A percentile compares a stretch with the other conserved stretches of the same genome.
phyloP scores from a whole-genome alignment of 1,139 yeast genomes.

The Pichia sp. region DNA sequence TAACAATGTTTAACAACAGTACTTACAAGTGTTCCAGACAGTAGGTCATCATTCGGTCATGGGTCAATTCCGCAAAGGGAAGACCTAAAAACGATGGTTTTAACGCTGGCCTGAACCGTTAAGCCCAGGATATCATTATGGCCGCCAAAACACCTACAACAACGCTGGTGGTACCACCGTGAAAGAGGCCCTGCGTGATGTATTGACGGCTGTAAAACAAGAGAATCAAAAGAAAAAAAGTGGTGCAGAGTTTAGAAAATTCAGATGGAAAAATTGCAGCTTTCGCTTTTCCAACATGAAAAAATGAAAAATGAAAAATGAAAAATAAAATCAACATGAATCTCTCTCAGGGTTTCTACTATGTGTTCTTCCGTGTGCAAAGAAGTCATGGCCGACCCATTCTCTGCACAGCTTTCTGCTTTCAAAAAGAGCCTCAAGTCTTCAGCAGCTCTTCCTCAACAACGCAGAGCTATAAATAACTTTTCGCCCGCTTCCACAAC shows the following conservation, averaged over 20 bases:
- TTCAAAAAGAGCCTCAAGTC: slow-evolving; percentile 50
- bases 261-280: not conserved
- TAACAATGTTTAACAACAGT: too few relatives aligned
- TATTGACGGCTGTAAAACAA: not conserved
- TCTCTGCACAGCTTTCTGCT: slow-evolving; percentile 49
- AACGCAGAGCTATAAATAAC: slow-evolving; percentile 10
- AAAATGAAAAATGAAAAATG: not conserved
- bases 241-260: too few relatives aligned
- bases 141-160: not conserved
- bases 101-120: slow-evolving; percentile 42
- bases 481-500: slow-evolving; percentile 26
- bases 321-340: not conserved
- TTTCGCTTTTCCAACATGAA: not conserved
- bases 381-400: slow-evolving; percentile 32
- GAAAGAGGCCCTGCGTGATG: slow-evolving; percentile 3
- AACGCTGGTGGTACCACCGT: slow-evolving; percentile 1
- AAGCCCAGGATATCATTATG: not conserved
- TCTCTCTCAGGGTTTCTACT: not conserved
- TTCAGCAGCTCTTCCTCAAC: slow-evolving; percentile 6
- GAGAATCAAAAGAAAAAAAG: not conserved
- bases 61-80: slow-evolving; percentile 53
- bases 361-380: not conserved
- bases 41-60: slow-evolving; percentile 91
- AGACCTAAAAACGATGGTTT: slow-evolving; percentile 94
- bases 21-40: slow-evolving; percentile 53